phyloP scores from a whole-genome alignment of 805 yeast species.

The Metschnikowia borealis region DNA sequence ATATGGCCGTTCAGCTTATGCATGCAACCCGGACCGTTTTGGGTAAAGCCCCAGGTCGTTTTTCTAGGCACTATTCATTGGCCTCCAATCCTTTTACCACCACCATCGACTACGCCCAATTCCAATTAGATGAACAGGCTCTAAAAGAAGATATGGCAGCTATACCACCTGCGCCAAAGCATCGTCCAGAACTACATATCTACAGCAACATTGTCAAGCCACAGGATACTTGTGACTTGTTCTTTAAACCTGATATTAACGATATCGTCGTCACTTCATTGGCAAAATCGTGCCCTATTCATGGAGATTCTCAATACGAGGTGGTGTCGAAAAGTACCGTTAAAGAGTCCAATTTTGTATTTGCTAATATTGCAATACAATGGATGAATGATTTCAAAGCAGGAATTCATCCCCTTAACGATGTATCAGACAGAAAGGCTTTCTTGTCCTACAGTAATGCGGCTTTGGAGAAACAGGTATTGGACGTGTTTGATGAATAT shows the following conservation, averaged over 20 bases:
- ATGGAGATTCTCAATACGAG: conserved; percentile 25
- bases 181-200: conserved; percentile 9
- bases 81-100: conserved; percentile 20
- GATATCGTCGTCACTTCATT: conserved; percentile 31
- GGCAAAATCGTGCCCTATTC: conserved; percentile 25
- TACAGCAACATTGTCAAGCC: conserved; percentile 30
- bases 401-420: conserved; percentile 16
- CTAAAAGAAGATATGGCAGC: conserved; percentile 30
- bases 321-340: conserved; percentile 17
- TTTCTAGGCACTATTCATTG: neutral
- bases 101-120: conserved; percentile 24
- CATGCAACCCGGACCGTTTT: neutral
- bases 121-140: conserved; percentile 27
- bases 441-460: conserved; percentile 14
- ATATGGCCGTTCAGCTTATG: neutral
- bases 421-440: conserved; percentile 12
- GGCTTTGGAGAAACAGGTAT: conserved; percentile 1
- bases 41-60: neutral
- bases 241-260: conserved; percentile 25
- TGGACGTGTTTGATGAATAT: conserved; percentile 1
- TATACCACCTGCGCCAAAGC: conserved; percentile 29
- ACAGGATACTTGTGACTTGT: conserved; percentile 30
- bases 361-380: conserved; percentile 23
- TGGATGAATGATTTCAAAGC: conserved; percentile 31
- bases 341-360: conserved; percentile 19